Conservation (phyloP, 2,329 filamentous ascomycete species). For the Arachnomyces sp. region DNA sequence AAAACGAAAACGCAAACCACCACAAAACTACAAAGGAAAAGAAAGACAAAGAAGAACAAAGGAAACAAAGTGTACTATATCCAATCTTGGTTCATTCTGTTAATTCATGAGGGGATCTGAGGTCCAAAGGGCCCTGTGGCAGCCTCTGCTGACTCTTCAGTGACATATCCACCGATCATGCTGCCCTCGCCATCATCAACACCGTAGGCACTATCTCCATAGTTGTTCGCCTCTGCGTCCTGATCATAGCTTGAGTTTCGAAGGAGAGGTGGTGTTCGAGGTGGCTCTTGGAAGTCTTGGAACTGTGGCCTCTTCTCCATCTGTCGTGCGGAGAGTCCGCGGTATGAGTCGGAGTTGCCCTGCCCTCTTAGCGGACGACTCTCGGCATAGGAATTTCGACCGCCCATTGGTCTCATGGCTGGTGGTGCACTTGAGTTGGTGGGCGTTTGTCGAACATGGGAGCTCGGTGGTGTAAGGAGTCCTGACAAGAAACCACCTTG, state of each 20-base stretch:
- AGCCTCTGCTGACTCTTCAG: not conserved
- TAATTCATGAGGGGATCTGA: constrained; percentile 5
- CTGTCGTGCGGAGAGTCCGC: constrained; percentile 23
- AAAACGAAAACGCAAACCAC: not conserved
- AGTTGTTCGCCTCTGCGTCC: constrained; percentile 47
- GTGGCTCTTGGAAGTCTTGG: constrained; percentile 23
- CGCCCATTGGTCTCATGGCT: constrained; percentile 17
- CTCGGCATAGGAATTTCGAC: constrained; percentile 24
- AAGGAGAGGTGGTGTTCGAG: constrained; percentile 48
- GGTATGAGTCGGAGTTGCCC: constrained; percentile 10
- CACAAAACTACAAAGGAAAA: constrained; percentile 1
- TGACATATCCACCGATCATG: constrained; percentile 24
- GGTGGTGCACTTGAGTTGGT: constrained; percentile 31
- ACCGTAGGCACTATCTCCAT: constrained; percentile 39
- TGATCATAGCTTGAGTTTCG: constrained; percentile 50
- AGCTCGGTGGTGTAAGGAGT: constrained; percentile 81
- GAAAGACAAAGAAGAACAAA: not conserved
- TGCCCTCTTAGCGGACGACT: constrained; percentile 26
- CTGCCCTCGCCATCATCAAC: constrained; percentile 42
- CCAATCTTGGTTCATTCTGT: too few species aligned
- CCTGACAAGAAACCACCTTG: constrained; percentile 60
- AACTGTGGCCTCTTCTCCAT: constrained; percentile 18
- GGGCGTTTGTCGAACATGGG: constrained; percentile 57
- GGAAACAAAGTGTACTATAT: too few species aligned
- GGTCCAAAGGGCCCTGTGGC: constrained; percentile 13